Base-by-base conservation (phyloP, 1,284 basidiomycete species). In the Ceratobasidium sp. region DNA sequence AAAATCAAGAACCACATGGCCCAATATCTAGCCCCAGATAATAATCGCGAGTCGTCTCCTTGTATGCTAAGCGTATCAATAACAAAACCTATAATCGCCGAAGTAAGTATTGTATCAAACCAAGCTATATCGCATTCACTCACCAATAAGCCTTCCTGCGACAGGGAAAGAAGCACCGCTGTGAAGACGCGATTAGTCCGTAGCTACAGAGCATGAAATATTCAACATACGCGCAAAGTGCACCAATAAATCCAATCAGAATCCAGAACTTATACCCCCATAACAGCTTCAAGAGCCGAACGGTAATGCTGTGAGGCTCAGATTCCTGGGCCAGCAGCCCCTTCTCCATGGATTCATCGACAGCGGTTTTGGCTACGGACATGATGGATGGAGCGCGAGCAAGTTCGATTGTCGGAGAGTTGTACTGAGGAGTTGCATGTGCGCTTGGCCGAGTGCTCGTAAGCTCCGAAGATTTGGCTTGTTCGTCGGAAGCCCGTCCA, bases 111-210 rank as follows among this genome's bases (percentile, higher is more conserved):
- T 23, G 13, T 15, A 20, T 20, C 33, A 56, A 26, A 7, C 42
- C 20, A 28, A 0, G 46, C 7, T 26, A 28, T 46, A 33, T 18
- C 5, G 9, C 2, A 20, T 26, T 28, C 3, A 33, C 64, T 80
- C 72, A 58, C 84, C 84, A 26, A 81, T 81, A n/a, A 85, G 75
- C 80, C 80, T 83, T 2, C 83, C 86, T 1, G 83, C 82, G 18
- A 87, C 80, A 0, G 85, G 84, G 77, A 87, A 87, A 15, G 84
- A 82, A 1, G 79, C 82, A n/a, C 86, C 86, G 5, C 83, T 81
- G 69, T 23, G 42, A 58, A 53, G 49, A 5, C n/a, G n/a, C 20
- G 49, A 15, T 63, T 20, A 64, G 61, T 58, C 26, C n/a, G 20
- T 51, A 51, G 42, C 15, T 7, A 53, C 40, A 39, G 23, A 9